Base-by-base conservation (phyloP, 768 basidiomycete genomes). In the Albatrellus ellisii region DNA sequence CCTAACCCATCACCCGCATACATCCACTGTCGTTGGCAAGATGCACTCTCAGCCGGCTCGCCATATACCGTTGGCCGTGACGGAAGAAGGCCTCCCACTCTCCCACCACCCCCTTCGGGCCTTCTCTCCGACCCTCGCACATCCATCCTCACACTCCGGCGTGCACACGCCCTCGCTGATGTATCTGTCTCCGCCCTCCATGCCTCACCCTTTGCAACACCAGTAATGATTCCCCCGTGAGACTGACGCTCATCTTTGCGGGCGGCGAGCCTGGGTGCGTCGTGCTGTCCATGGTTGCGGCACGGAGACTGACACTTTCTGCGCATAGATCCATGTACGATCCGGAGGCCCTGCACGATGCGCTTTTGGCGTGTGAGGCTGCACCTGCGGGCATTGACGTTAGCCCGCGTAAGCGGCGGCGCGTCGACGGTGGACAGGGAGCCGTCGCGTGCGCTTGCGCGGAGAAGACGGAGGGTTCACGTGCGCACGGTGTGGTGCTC, bases 261-360 rank as follows among this genome's bases (percentile, higher is more conserved):
- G 48, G 48, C 26, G 46, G 44, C 34, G 50, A 40, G 20, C 41
- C 44, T 7, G 49, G 46, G 46, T 47, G 26, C 24, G 49, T 24
- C 29, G 25, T 18, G 5, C 20, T 10, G 1, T 6, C 4, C 11
- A 1, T 4, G n/a, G 12, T 22, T 35, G 11, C 34, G 4, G 10
- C 32, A 33, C 39, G 38, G 4, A 7, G 3, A 26, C 26, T 41
- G 20, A 21, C 32, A 4, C 17, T 11, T 1, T 17, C 6, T 17
- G 10, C 26, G 3, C 35, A n/a, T n/a, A 61, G 59, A 11, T 61
- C 58, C 54, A 56, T 55, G 42, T 61, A 59, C 37, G 48, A 56
- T 21, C 52, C 59, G 0, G 50, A 46, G 18, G 51, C 50, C n/a
- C 51, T 61, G 26, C 54, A 47, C 15, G 39, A 49, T 4, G 49